Base-by-base conservation (phyloP, 768 basidiomycete genomes). In the Boletus reticulatus region DNA sequence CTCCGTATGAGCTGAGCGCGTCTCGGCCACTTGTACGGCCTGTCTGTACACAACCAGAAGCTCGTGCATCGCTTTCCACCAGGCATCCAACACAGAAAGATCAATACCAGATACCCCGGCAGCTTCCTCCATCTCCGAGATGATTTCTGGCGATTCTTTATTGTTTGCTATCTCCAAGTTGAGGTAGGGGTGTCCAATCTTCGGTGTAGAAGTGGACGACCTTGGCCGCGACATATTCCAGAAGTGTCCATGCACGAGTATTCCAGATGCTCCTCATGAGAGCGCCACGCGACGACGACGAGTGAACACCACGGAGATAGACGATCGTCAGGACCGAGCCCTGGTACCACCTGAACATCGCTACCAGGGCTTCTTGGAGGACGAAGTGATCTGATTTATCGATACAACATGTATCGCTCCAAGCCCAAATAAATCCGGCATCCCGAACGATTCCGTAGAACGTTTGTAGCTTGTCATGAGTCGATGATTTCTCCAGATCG, bases 1-100 rank as follows among this genome's bases (percentile, higher is more conserved):
- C 31, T 77, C 68, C 8, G 69, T 70, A 58, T 88, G 85, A 0
- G 85, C 78, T 12, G 80, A 80, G 6, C 83, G 81, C 32, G 72
- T 81, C 14, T 63, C 59, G 0, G 82, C 73, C 10, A 85, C 67
- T 29, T 67, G 67, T 11, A 70, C 60, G 12, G 76, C 75, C 17
- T 73, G 61, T n/a, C 4, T 13, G 16, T 87, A 85, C 0, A 73
- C 71, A 3, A 27, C 57, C 29, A 74, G 64, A 27, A 84, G 58
- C 6, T 62, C 65, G 8, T 69, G 55, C 27, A 76, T 75, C 5
- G 65, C 65, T 42, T 58, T 72, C 41, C 61, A 61, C 84, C 84
- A 86, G 22, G 63, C 65, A 6, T 49, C 59, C 20, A 61, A 43
- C 27, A 78, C 73, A 2, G 64, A 55, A 4, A 53, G 24, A 17